Percentiles rank a stretch among this genome's conserved stretches.
Conservation (phyloP, 2,329 filamentous ascomycete genomes). For the Metarhizium rileyi region DNA sequence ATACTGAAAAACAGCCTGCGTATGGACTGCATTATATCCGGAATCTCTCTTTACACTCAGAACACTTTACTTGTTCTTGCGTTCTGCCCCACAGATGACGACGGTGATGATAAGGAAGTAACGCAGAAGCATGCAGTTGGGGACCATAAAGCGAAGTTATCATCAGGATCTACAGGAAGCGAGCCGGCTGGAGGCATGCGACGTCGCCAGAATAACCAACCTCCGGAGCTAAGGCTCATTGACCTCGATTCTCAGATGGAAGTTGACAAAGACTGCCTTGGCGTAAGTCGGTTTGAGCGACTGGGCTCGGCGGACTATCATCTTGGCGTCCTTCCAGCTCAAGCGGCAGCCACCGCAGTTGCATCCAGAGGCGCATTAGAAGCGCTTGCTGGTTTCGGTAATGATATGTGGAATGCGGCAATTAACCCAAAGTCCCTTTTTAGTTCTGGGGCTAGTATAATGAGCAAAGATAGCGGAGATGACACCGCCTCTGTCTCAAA, state of each 20-base stretch:
- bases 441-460: conserved; percentile 73
- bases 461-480: conserved; percentile 51
- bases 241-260: conserved; percentile 81
- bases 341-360: conserved; percentile 51
- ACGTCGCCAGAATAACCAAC: conserved; percentile 67
- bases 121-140: conserved; percentile 11
- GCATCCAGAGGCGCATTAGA: conserved; percentile 65
- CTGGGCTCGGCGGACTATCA: conserved; percentile 89
- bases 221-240: conserved; percentile 84
- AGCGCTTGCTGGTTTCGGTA: conserved; percentile 59
- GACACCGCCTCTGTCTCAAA: conserved; percentile 39
- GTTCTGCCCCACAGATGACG: conserved; percentile 67
- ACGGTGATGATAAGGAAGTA: conserved; percentile 43
- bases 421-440: conserved; percentile 82
- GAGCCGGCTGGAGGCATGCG: conserved; percentile 56
- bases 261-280: conserved; percentile 77
- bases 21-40: conserved; percentile 96
- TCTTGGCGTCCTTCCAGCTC: conserved; percentile 71
- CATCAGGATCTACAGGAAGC: conserved; percentile 39
- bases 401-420: conserved; percentile 83
- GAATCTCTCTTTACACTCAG: conserved; percentile 91
- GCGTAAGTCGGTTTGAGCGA: conserved; percentile 76
- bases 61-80: conserved; percentile 85
- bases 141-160: conserved; percentile 32
- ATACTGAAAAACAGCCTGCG: conserved; percentile 52